Evolutionary conservation across 352 stramenopile genomes (phyloP).

Genomic region (Globisporangium nagaii): DNA sequence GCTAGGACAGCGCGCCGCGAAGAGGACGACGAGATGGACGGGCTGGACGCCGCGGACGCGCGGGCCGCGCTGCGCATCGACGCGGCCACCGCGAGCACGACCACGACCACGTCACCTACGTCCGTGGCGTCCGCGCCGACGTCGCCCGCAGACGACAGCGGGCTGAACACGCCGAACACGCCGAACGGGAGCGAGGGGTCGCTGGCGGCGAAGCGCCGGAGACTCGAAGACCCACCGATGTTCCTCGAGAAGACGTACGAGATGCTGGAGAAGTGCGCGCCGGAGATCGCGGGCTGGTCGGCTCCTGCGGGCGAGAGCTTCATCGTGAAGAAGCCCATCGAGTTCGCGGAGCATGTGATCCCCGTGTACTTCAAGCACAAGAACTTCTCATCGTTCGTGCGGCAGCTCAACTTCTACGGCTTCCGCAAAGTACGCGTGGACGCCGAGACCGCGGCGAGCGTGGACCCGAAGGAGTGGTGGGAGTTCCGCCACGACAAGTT

Average conservation of each 20-base stretch:
- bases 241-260: conserved; percentile 91
- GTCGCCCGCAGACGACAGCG: conserved; percentile 26
- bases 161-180: conserved; percentile 24
- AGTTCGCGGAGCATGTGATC: conserved; percentile 85
- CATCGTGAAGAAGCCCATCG: conserved; percentile 82
- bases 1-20: neutral
- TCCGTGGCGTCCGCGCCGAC: conserved; percentile 27
- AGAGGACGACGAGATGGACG: neutral
- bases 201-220: conserved; percentile 22
- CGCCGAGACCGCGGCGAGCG: conserved; percentile 20
- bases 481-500: conserved; percentile 88
- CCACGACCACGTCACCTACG: conserved; percentile 15
- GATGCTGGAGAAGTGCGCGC: conserved; percentile 80
- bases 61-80: conserved; percentile 29
- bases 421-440: conserved; percentile 82
- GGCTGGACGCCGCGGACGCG: neutral
- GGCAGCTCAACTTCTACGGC: conserved; percentile 91
- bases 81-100: conserved; percentile 13
- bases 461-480: conserved; percentile 68
- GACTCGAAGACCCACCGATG: conserved; percentile 44
- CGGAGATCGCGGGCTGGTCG: conserved; percentile 74
- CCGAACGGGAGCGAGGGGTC: conserved; percentile 17
- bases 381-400: conserved; percentile 91
- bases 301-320: conserved; percentile 70
- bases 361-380: conserved; percentile 91